A percentile compares a stretch with the other conserved stretches of the same genome.
Conservation (phyloP, 164 flowering plant species). For the Platanus orientalis region DNA sequence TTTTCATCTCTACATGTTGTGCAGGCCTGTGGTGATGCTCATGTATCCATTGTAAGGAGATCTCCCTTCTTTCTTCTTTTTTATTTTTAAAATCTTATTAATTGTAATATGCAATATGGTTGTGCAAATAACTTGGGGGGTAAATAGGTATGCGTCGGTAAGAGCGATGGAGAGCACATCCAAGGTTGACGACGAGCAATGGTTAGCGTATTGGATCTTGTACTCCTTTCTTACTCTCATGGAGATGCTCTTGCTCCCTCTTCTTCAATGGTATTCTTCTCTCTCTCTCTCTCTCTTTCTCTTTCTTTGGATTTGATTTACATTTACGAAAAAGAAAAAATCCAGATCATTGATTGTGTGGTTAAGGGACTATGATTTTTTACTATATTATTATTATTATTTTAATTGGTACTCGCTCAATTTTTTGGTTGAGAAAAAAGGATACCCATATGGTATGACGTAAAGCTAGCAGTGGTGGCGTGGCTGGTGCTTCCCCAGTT, state of each 20-base stretch:
- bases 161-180: conserved; percentile 81
- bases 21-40: conserved; percentile 81
- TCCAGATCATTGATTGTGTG: too few species aligned
- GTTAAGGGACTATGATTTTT: too few species aligned
- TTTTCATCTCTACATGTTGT: conserved; percentile 4
- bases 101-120: too few species aligned
- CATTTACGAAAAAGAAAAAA: too few species aligned
- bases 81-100: too few species aligned
- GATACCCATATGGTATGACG: conserved; percentile 62
- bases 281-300: too few species aligned
- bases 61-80: too few species aligned
- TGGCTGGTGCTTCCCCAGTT: conserved; percentile 67
- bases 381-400: too few species aligned
- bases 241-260: conserved; percentile 71
- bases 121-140: too few species aligned
- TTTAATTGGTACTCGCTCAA: too few species aligned
- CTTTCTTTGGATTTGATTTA: too few species aligned
- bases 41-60: conserved; percentile 82
- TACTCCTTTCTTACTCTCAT: conserved; percentile 85
- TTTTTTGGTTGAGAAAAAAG: conserved; percentile 24
- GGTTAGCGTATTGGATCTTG: conserved; percentile 97
- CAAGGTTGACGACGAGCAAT: conserved; percentile 87
- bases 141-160: conserved; percentile 87
- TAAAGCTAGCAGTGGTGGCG: conserved; percentile 45
- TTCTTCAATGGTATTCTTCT: conserved; percentile 49